Base-by-base conservation (phyloP, 345 rosid species). In the Eucalyptus rudis region DNA sequence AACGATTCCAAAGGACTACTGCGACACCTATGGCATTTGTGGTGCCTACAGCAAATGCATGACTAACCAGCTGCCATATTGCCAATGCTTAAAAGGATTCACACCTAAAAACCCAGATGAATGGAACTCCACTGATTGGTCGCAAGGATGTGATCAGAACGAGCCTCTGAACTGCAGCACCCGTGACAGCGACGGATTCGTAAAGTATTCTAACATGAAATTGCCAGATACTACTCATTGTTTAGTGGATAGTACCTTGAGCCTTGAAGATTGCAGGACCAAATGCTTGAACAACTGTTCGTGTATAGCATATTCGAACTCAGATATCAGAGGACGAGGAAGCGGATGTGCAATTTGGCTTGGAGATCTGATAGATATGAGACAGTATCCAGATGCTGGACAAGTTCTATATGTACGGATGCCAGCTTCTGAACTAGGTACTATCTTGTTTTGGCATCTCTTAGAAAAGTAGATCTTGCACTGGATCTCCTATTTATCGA, bases 341-440 rank as follows among this genome's bases (percentile, higher is more conserved):
- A 87, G 91, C 13, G 92, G 94, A 3, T 93, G 95, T 52, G 91
- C 88, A 87, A 40, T 94, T 36, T 93, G 94, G 93, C 54, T 71
- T 7, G 89, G 81, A 7, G 91, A 89, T 87, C 87, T 94, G 40
- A 52, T 89, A 8, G 94, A 92, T 68, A 91, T 93, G 87, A 91
- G 91, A 83, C 91, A 86, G 43, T 91, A 88, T 59, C 29, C 92
- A 20, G 88, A 13, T 27, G 91, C 87, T 43, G 96, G 95, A 54
- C 91, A 93, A 54, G 91, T 90, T 88, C 89, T 93, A 7, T 92
- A 88, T 22, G 86, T 94, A 44, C 89, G 92, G 89, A 90, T 92
- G 93, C 91, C 93, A 40, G 92, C 93, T 84, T 88, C 94, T 19
- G 91, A 93, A 86, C 40, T 91, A 87, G 95, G 92, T 92, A 86